Conservation (phyloP, 345 rosid species). For the sweet orange (Citrus sinensis) region DNA sequence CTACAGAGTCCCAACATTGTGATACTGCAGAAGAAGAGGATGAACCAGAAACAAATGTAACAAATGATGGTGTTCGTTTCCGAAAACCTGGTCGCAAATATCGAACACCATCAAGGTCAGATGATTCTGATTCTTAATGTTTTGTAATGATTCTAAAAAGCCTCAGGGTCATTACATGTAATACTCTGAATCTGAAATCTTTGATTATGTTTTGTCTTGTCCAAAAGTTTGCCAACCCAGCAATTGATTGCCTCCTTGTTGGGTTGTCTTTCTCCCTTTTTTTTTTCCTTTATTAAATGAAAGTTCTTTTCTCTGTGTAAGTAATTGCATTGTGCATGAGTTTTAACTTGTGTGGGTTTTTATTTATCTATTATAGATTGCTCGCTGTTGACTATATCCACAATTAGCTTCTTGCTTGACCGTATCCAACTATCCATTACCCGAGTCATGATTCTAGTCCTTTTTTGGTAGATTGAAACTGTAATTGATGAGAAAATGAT, state of each 20-base stretch:
- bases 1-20: constrained; percentile 26
- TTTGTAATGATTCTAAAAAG: not conserved
- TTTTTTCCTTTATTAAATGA: not conserved
- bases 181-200: not conserved
- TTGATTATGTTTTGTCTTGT: not conserved
- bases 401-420: not conserved
- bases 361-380: not conserved
- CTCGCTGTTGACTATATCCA: not conserved
- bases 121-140: constrained; percentile 36
- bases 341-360: not conserved
- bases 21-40: constrained; percentile 29
- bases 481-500: not conserved
- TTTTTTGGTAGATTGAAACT: not conserved
- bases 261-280: not conserved
- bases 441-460: too few relatives aligned
- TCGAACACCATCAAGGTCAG: constrained; percentile 34
- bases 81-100: constrained; percentile 39
- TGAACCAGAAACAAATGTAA: constrained; percentile 21
- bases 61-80: constrained; percentile 5
- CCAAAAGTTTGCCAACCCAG: not conserved
- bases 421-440: too few relatives aligned
- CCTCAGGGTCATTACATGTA: not conserved
- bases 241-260: not conserved
- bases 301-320: not conserved
- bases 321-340: not conserved